phyloP scores from a whole-genome alignment of 140 eudicot species.

The Cichorium intybus region DNA sequence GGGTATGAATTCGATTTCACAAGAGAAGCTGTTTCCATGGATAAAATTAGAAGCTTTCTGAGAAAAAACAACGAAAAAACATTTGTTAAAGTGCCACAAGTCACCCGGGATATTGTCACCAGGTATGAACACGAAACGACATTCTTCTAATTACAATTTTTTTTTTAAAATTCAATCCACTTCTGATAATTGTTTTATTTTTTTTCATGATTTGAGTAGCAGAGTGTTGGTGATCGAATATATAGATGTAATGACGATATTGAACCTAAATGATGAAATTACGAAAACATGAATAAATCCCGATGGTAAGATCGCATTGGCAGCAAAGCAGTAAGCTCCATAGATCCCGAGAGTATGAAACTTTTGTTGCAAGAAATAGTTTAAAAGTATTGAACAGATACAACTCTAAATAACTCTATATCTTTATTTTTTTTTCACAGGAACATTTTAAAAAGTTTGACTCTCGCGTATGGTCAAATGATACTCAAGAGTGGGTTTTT shows the following conservation, averaged over 20 bases:
- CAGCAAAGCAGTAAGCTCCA: constrained; percentile 95
- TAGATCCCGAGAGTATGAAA: constrained; percentile 44
- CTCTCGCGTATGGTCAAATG: constrained; percentile 97
- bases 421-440: constrained; percentile 50
- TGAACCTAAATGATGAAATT: constrained; percentile 89
- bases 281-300: constrained; percentile 86
- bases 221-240: constrained; percentile 93
- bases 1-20: constrained; percentile 87
- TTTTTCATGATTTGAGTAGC: constrained; percentile 33
- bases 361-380: constrained; percentile 10
- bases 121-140: constrained; percentile 56
- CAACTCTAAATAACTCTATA: not conserved
- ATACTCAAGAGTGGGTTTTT: constrained; percentile 96
- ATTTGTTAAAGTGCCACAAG: constrained; percentile 74
- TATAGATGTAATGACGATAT: constrained; percentile 80
- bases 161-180: constrained; percentile 9
- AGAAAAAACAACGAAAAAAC: constrained; percentile 56
- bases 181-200: not conserved
- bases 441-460: constrained; percentile 77
- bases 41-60: constrained; percentile 61
- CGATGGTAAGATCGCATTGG: constrained; percentile 72
- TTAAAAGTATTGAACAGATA: not conserved
- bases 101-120: constrained; percentile 58
- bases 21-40: constrained; percentile 97
- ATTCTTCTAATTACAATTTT: no score